phyloP scores from a whole-genome alignment of 441 rosid species.

The Dalechampia spathulata region DNA sequence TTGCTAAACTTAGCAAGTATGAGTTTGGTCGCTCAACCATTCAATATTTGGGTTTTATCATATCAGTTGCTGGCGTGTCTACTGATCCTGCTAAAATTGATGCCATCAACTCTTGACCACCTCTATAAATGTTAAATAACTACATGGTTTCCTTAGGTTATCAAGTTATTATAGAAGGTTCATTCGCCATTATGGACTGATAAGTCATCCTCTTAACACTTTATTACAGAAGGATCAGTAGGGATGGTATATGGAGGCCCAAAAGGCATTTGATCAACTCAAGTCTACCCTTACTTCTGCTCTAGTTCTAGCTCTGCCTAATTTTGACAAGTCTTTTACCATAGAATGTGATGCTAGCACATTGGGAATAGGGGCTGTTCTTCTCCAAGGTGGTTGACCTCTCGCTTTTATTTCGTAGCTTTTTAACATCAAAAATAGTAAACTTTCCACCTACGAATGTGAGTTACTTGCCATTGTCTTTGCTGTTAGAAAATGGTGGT shows the following conservation, averaged over 20 bases:
- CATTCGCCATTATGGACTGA: too few relatives aligned
- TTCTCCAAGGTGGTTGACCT: neutral
- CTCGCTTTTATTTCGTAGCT: neutral
- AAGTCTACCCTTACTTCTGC: neutral
- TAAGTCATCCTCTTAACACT: neutral
- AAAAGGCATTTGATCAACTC: neutral
- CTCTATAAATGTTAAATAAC: neutral
- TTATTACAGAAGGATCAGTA: neutral
- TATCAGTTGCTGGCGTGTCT: neutral
- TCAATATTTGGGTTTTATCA: neutral
- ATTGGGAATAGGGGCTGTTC: neutral
- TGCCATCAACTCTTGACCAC: neutral
- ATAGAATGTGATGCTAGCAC: neutral
- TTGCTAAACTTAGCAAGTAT: neutral
- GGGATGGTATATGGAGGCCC: neutral
- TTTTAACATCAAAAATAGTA: neutral
- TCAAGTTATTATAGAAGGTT: too few relatives aligned
- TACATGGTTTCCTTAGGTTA: neutral
- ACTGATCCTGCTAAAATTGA: neutral
- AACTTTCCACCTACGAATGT: neutral
- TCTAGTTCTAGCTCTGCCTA: neutral
- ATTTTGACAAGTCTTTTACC: neutral
- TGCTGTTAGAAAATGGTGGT: neutral
- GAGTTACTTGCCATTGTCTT: too few relatives aligned
- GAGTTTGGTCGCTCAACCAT: neutral